These are phyloP conservation scores for Colletotrichum spaethianum DNA, from an alignment of 2,329 filamentous ascomycete species.

Conservation along the genomic window DNA sequence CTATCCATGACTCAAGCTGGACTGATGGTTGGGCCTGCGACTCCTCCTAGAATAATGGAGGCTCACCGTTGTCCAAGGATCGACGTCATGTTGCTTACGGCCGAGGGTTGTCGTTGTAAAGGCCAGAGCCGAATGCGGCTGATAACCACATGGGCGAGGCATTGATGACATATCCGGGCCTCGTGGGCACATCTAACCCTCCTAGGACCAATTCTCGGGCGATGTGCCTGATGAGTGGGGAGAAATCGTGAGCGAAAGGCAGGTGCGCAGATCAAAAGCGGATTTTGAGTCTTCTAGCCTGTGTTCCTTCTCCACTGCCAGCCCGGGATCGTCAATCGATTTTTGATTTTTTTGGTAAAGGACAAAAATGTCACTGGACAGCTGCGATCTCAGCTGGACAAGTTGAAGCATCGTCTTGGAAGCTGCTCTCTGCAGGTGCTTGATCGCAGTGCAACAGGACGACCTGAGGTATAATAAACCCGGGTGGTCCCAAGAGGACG, in stretches of 20 bases:
- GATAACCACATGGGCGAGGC: conserved; percentile 13
- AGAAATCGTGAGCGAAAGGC: conserved; percentile 30
- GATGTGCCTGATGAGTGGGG: conserved; percentile 29
- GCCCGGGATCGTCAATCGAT: conserved; percentile 7
- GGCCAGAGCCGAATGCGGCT: conserved; percentile 20
- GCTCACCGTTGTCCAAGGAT: not conserved
- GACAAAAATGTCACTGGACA: conserved; percentile 8
- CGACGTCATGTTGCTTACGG: not conserved
- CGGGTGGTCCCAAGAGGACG: conserved; percentile 4
- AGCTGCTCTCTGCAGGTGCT: not conserved
- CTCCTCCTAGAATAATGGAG: not conserved
- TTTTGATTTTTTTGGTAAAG: not conserved
- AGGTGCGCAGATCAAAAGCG: conserved; percentile 41
- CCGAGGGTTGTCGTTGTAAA: not conserved
- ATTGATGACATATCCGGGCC: conserved; percentile 10
- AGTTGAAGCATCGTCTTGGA: conserved; percentile 8
- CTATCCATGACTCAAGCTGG: not conserved
- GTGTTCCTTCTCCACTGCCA: conserved; percentile 24
- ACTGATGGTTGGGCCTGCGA: not conserved
- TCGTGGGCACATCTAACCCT: not conserved
- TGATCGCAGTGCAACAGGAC: not conserved
- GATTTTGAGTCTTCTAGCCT: conserved; percentile 26
- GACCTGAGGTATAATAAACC: not conserved
- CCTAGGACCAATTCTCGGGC: conserved; percentile 3
- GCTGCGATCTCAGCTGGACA: not conserved